A percentile compares a stretch with the other conserved stretches of the same genome.
phyloP scores from a whole-genome alignment of 768 basidiomycete genomes.

The Obba rivulosa region DNA sequence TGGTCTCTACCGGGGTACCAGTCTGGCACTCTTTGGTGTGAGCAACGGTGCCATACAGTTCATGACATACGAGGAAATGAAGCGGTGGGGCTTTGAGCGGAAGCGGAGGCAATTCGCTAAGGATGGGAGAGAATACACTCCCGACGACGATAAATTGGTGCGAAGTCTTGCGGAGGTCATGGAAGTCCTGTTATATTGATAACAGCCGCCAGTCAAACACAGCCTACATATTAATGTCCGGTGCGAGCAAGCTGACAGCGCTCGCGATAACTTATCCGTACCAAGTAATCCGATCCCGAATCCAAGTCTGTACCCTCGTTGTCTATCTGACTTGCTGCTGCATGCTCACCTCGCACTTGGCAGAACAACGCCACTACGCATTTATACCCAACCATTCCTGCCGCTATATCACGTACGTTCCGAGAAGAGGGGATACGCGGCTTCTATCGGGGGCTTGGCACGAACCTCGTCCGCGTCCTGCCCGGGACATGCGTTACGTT shows the following conservation, averaged over 20 bases:
- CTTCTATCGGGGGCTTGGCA: conserved; percentile 93
- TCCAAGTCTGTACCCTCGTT: conserved; percentile 58
- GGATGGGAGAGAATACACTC: conserved; percentile 58
- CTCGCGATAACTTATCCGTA: conserved; percentile 90
- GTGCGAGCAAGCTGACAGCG: conserved; percentile 81
- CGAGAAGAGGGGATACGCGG: conserved; percentile 72
- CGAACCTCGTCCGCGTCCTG: conserved; percentile 89
- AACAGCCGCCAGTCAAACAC: conserved; percentile 67
- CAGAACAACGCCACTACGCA: conserved; percentile 64
- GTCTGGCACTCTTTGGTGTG: conserved; percentile 86
- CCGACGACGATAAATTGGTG: conserved; percentile 83
- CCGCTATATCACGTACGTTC: conserved; percentile 79
- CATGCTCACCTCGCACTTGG: not conserved
- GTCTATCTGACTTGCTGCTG: conserved; percentile 1
- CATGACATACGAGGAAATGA: conserved; percentile 95
- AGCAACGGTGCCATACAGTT: conserved; percentile 95
- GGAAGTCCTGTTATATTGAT: conserved; percentile 2
- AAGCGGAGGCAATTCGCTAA: conserved; percentile 60
- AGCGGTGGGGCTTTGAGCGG: conserved; percentile 78
- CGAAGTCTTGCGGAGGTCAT: conserved; percentile 22
- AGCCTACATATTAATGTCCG: conserved; percentile 90
- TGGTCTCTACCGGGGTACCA: conserved; percentile 85
- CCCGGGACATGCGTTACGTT: conserved; percentile 98
- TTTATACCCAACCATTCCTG: conserved; percentile 78
- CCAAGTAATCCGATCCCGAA: conserved; percentile 90